These are phyloP conservation scores for Amanita pseudoporphyria DNA, from an alignment of 768 basidiomycete genomes.

Conservation along the genomic window DNA sequence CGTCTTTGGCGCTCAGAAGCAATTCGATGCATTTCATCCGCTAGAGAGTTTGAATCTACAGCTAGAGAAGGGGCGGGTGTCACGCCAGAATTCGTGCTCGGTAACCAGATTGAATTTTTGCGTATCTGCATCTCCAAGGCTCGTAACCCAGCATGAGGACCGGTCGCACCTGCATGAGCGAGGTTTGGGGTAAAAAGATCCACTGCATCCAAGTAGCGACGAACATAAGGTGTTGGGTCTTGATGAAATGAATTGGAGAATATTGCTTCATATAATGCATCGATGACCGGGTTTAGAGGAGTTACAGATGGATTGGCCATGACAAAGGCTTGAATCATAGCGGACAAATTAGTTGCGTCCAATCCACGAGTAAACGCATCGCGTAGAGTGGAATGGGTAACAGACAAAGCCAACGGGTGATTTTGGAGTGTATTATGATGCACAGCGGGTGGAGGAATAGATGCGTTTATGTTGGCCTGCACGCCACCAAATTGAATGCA, in stretches of 20 bases:
- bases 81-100: slow-evolving; percentile 15
- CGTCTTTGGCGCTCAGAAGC: slow-evolving; percentile 48
- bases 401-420: slow-evolving; percentile 15
- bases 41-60: slow-evolving; percentile 21
- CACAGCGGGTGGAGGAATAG: slow-evolving; percentile 7
- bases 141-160: slow-evolving; percentile 45
- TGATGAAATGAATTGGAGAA: slow-evolving; percentile 20
- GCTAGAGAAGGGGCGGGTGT: slow-evolving; percentile 11
- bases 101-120: slow-evolving; percentile 45
- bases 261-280: slow-evolving; percentile 47
- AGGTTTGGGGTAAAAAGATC: slow-evolving; percentile 38
- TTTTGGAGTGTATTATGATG: slow-evolving; percentile 12
- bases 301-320: slow-evolving; percentile 38
- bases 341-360: slow-evolving; percentile 39
- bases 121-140: slow-evolving; percentile 52
- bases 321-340: slow-evolving; percentile 43
- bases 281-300: slow-evolving; percentile 39
- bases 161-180: slow-evolving; percentile 44
- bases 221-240: slow-evolving; percentile 32
- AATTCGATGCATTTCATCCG: slow-evolving; percentile 56
- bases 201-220: slow-evolving; percentile 44
- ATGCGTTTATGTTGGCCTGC: neutral
- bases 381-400: slow-evolving; percentile 28
- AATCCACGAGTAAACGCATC: slow-evolving; percentile 39
- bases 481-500: neutral